Evolutionary conservation across 2,329 filamentous ascomycete genomes (phyloP).

Genomic region (Cadophora malorum): DNA sequence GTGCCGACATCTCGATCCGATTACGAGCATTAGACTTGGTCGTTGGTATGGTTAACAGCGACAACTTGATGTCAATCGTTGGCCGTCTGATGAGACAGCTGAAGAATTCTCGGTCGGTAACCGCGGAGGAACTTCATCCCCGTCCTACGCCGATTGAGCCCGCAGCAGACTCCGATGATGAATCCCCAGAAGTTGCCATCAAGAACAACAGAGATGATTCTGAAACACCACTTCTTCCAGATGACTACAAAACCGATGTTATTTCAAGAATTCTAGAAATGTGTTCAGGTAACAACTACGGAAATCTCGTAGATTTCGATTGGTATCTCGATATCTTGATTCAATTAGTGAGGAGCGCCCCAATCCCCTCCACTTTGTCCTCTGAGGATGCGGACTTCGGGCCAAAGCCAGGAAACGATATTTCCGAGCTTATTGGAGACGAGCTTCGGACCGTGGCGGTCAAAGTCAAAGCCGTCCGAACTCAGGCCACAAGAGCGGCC

Average conservation of each 20-base stretch:
- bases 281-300: conserved; percentile 89
- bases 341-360: conserved; percentile 79
- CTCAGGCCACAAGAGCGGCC: conserved; percentile 81
- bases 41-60: conserved; percentile 89
- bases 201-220: conserved; percentile 58
- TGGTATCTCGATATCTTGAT: conserved; percentile 95
- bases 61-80: conserved; percentile 84
- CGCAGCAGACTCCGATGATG: conserved; percentile 59
- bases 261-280: conserved; percentile 85
- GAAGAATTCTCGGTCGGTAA: conserved; percentile 65
- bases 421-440: conserved; percentile 77
- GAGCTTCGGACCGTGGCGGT: conserved; percentile 92
- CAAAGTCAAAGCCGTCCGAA: conserved; percentile 83
- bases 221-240: conserved; percentile 70
- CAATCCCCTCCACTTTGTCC: conserved; percentile 48
- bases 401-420: conserved; percentile 40
- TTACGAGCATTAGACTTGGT: conserved; percentile 91
- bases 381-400: conserved; percentile 25
- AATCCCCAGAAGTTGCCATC: conserved; percentile 57
- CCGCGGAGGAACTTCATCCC: conserved; percentile 52
- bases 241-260: conserved; percentile 85
- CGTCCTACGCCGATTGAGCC: conserved; percentile 50
- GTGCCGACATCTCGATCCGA: conserved; percentile 93
- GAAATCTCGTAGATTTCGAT: conserved; percentile 87
- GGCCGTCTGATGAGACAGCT: conserved; percentile 88